A percentile compares a stretch with the other conserved stretches of the same genome.
Conservation (phyloP, 257 asterid genomes). For the Cordia subcordata region DNA sequence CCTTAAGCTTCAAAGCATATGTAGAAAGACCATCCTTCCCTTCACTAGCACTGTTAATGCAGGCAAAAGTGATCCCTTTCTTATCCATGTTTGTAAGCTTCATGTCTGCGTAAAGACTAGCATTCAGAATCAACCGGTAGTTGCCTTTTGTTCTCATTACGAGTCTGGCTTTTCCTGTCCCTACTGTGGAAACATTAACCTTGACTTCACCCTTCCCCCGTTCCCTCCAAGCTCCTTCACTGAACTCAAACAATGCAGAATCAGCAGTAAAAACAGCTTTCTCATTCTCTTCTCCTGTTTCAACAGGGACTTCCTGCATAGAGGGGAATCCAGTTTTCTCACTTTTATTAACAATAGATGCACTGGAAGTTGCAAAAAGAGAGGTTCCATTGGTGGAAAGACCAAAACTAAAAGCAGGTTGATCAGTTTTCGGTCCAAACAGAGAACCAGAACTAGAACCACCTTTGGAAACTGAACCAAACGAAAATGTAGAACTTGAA, state of each 20-base stretch:
- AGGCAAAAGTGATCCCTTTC: conserved; percentile 7
- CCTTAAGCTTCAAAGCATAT: conserved; percentile 3
- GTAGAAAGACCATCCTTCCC: conserved; percentile 10
- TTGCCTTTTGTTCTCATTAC: conserved; percentile 9
- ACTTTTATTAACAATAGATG: conserved; percentile 24
- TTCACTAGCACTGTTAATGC: conserved; percentile 5
- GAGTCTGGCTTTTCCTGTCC: conserved; percentile 10
- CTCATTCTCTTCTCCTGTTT: conserved; percentile 81
- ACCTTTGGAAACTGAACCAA: conserved; percentile 47
- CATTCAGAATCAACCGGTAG: conserved; percentile 4
- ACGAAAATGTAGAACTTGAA: conserved; percentile 54
- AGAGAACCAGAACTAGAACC: conserved; percentile 17
- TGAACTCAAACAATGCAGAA: conserved; percentile 58
- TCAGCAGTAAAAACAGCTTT: conserved; percentile 60
- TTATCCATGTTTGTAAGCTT: conserved; percentile 4
- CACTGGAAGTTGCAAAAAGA: conserved; percentile 38
- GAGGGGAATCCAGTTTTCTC: conserved; percentile 47
- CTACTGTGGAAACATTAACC: conserved; percentile 41
- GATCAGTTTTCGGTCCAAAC: conserved; percentile 16
- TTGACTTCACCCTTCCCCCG: conserved; percentile 92
- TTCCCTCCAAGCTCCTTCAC: conserved; percentile 79
- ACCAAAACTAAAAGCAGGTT: conserved; percentile 11
- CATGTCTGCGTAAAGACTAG: conserved; percentile 11
- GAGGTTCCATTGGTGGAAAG: conserved; percentile 31
- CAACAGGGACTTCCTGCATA: conserved; percentile 54